A percentile compares a stretch with the other conserved stretches of the same genome.
These are phyloP conservation scores for Penicillium sp. DNA, from an alignment of 2,329 filamentous ascomycete species.

Conservation along the genomic window DNA sequence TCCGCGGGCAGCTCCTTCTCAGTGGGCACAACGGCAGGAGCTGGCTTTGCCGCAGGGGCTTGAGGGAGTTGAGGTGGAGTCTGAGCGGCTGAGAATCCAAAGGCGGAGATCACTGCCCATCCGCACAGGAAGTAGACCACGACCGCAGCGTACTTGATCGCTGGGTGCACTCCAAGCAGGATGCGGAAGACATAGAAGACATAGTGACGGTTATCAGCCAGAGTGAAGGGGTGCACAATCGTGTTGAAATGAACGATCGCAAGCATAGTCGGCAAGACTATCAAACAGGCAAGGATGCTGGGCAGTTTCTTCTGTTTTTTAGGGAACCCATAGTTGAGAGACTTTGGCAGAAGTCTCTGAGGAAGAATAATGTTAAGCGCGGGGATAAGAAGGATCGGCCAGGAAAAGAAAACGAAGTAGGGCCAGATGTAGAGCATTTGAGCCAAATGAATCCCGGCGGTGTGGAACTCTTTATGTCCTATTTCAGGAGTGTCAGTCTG, in stretches of 20 bases:
- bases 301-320: slow-evolving; percentile 39
- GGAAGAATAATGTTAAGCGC: slow-evolving; percentile 44
- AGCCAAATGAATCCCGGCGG: slow-evolving; percentile 80
- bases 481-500: background rate
- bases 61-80: slow-evolving; percentile 22
- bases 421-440: slow-evolving; percentile 97
- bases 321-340: slow-evolving; percentile 34
- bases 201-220: slow-evolving; percentile 96
- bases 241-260: slow-evolving; percentile 75
- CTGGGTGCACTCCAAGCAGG: slow-evolving; percentile 65
- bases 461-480: slow-evolving; percentile 93
- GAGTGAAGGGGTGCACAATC: slow-evolving; percentile 89
- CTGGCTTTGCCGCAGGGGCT: slow-evolving; percentile 13
- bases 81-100: slow-evolving; percentile 48
- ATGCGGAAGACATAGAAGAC: slow-evolving; percentile 94
- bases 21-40: slow-evolving; percentile 12
- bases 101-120: slow-evolving; percentile 64
- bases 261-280: slow-evolving; percentile 44
- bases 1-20: slow-evolving; percentile 21
- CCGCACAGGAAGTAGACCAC: slow-evolving; percentile 68
- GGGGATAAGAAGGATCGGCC: slow-evolving; percentile 66
- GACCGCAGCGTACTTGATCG: slow-evolving; percentile 65
- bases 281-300: slow-evolving; percentile 34
- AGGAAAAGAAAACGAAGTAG: slow-evolving; percentile 84
- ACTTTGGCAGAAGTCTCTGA: slow-evolving; percentile 31